These are phyloP conservation scores for Neurospora crassa DNA, from an alignment of 2,329 filamentous ascomycete genomes.

Conservation along the genomic window DNA sequence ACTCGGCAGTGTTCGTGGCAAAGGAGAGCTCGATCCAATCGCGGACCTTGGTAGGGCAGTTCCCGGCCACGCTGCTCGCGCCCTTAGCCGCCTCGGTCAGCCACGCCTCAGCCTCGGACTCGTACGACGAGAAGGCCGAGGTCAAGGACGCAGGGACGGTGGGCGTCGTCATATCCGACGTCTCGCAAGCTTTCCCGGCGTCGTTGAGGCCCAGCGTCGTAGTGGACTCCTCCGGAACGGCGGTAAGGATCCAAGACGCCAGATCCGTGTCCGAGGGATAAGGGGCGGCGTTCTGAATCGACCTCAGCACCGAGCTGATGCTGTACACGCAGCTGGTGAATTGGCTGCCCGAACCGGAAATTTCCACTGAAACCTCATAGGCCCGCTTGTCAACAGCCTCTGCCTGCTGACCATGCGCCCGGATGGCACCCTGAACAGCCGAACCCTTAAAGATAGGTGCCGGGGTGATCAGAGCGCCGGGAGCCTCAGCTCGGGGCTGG, in stretches of 20 bases:
- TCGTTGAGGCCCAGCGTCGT: not conserved
- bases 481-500: not conserved
- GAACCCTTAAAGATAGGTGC: not conserved
- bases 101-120: not conserved
- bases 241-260: not conserved
- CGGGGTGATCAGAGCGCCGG: not conserved
- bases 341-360: not conserved
- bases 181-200: not conserved
- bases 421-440: not conserved
- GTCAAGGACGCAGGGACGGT: not conserved
- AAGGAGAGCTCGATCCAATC: not conserved
- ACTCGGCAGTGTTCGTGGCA: not conserved
- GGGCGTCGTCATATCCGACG: not conserved
- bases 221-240: not conserved
- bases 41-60: not conserved
- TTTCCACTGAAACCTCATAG: not conserved
- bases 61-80: not conserved
- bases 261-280: not conserved
- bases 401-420: not conserved
- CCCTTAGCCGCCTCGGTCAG: not conserved
- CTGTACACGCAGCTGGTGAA: not conserved
- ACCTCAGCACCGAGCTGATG: not conserved
- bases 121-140: not conserved
- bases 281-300: not conserved
- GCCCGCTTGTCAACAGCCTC: not conserved